These are phyloP conservation scores for Musa beccarii DNA, from an alignment of 176 grass and related monocot species.

Conservation along the genomic window DNA sequence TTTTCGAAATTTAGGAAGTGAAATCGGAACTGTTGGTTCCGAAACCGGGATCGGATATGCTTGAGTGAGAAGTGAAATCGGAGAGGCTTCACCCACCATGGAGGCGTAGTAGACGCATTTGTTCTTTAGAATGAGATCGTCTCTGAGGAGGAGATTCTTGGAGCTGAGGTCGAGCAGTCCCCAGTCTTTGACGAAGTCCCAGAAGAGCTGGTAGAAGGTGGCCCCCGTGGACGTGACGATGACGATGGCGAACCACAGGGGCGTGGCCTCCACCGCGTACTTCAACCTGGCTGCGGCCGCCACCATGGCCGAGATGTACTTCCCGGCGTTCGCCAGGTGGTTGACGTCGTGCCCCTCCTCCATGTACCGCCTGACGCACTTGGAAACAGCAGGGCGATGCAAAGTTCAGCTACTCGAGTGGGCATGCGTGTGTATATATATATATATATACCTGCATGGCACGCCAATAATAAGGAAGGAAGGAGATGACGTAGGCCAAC, in stretches of 20 bases:
- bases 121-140: conserved; percentile 36
- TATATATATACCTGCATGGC: conserved; percentile 67
- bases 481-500: conserved; percentile 72
- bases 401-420: no score
- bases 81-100: conserved; percentile 19
- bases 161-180: conserved; percentile 24
- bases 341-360: conserved; percentile 27
- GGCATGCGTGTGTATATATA: not conserved
- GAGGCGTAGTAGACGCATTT: conserved; percentile 36
- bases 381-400: no score
- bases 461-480: conserved; percentile 94
- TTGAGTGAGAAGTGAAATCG: not conserved
- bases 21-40: not conserved
- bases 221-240: conserved; percentile 18
- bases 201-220: conserved; percentile 38
- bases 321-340: conserved; percentile 36
- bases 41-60: not conserved
- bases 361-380: conserved; percentile 35
- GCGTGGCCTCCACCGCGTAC: conserved; percentile 13
- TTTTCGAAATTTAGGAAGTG: no score
- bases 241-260: conserved; percentile 12
- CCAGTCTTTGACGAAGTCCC: conserved; percentile 53
- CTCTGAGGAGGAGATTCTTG: conserved; percentile 28
- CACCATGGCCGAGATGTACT: conserved; percentile 38
- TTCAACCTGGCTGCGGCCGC: conserved; percentile 29